These are phyloP conservation scores for Hymenoscyphus linearis DNA, from an alignment of 2,329 filamentous ascomycete genomes.

Conservation along the genomic window DNA sequence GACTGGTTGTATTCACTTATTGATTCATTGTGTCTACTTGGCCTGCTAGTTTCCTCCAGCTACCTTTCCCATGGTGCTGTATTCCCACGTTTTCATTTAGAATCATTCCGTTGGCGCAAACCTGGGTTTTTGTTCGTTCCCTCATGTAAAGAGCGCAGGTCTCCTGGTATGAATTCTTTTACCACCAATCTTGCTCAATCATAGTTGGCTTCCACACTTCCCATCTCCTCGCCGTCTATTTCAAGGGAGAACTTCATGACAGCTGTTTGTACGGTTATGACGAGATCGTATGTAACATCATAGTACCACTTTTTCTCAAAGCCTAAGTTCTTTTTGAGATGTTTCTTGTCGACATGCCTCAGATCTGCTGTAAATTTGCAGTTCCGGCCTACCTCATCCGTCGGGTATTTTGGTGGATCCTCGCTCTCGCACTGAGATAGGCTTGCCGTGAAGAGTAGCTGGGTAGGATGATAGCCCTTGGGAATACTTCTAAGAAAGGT, in stretches of 20 bases:
- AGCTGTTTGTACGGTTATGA: slow-evolving; percentile 10
- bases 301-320: slow-evolving; percentile 8
- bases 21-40: too few relatives aligned
- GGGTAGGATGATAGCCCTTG: background rate
- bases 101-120: too few relatives aligned
- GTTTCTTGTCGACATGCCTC: slow-evolving; percentile 6
- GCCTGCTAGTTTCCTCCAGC: too few relatives aligned
- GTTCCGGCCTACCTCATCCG: background rate
- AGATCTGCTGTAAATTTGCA: slow-evolving; percentile 12
- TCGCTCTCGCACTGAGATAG: slow-evolving; percentile 9
- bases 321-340: slow-evolving; percentile 7
- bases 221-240: slow-evolving; percentile 2
- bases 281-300: slow-evolving; percentile 7
- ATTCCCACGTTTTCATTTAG: too few relatives aligned
- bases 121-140: too few relatives aligned
- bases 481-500: slow-evolving; percentile 15
- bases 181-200: background rate
- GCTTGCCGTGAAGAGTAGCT: slow-evolving; percentile 13
- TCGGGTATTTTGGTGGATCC: slow-evolving; percentile 4
- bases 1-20: too few relatives aligned
- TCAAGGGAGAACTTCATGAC: slow-evolving; percentile 8
- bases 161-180: too few relatives aligned
- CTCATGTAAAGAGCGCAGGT: too few relatives aligned
- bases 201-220: slow-evolving; percentile 4
- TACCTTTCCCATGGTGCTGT: too few relatives aligned